Conservation (phyloP, 2,329 filamentous ascomycete species). For the Phialemoniopsis sp. region DNA sequence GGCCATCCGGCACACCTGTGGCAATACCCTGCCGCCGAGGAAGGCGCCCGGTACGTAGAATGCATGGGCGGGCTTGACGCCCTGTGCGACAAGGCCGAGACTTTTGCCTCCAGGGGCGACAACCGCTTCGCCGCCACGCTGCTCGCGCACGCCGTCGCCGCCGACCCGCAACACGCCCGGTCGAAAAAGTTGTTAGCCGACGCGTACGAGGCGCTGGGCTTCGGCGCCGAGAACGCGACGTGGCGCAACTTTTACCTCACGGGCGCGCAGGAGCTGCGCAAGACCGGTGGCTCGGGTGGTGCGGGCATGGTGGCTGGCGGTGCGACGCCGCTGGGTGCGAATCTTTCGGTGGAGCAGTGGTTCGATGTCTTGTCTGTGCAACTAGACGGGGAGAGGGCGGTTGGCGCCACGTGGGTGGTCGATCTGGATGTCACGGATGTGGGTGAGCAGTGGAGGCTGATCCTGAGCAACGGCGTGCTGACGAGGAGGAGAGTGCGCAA, state of each 20-base stretch:
- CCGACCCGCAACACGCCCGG: slow-evolving; percentile 13
- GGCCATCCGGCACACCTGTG: slow-evolving; percentile 24
- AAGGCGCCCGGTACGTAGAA: slow-evolving; percentile 26
- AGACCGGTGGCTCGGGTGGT: too few species aligned
- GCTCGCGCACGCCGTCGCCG: slow-evolving; percentile 25
- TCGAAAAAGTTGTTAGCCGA: slow-evolving; percentile 18
- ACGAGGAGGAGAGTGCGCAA: too few species aligned
- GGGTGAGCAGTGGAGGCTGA: too few species aligned
- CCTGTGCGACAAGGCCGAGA: slow-evolving; percentile 21
- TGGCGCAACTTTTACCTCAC: slow-evolving; percentile 35
- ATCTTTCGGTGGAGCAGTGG: too few species aligned
- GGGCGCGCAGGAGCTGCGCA: slow-evolving; percentile 19
- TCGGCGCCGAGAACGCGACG: slow-evolving; percentile 29
- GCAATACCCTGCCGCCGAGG: slow-evolving; percentile 26
- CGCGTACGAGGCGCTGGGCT: slow-evolving; percentile 26
- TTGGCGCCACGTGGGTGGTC: too few species aligned
- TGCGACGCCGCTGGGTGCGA: too few species aligned
- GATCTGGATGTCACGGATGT: too few species aligned
- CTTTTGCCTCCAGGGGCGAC: slow-evolving; percentile 21
- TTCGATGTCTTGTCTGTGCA: too few species aligned
- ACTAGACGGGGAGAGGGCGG: too few species aligned
- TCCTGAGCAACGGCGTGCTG: too few species aligned
- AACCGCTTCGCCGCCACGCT: slow-evolving; percentile 32
- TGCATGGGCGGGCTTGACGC: slow-evolving; percentile 27
- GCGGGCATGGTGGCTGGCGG: too few species aligned